These are phyloP conservation scores for Oidiodendron maius DNA, from an alignment of 495 filamentous ascomycete genomes.

Conservation along the genomic window DNA sequence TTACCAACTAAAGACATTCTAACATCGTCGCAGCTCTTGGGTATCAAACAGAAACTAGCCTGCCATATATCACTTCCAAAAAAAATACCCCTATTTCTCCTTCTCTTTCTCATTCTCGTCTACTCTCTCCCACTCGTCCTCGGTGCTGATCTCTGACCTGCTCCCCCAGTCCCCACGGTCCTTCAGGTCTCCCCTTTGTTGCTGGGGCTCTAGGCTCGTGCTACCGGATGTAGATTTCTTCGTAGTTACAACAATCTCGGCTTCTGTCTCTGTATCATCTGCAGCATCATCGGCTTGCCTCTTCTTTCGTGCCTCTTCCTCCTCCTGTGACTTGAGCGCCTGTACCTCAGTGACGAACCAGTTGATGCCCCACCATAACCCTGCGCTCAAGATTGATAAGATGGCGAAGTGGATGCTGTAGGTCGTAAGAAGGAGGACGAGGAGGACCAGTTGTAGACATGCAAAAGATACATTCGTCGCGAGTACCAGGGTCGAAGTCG, in stretches of 20 bases:
- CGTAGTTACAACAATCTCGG: slow-evolving; percentile 46
- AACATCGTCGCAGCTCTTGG: background rate
- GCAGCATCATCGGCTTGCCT: slow-evolving; percentile 21
- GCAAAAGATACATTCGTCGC: slow-evolving; percentile 90
- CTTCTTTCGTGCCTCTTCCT: slow-evolving; percentile 44
- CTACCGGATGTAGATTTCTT: slow-evolving; percentile 10
- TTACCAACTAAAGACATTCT: background rate
- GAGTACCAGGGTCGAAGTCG: slow-evolving; percentile 79
- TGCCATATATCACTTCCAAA: background rate
- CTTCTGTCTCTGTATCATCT: slow-evolving; percentile 12
- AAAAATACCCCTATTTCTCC: too few species aligned
- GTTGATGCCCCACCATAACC: slow-evolving; percentile 89
- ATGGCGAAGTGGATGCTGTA: slow-evolving; percentile 83
- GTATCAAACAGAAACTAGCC: slow-evolving; percentile 8
- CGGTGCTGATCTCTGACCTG: slow-evolving; percentile 41
- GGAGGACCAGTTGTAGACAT: slow-evolving; percentile 71
- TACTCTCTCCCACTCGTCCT: slow-evolving; percentile 56
- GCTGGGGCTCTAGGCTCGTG: slow-evolving; percentile 18
- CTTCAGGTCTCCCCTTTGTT: slow-evolving; percentile 12
- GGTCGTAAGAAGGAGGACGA: slow-evolving; percentile 71
- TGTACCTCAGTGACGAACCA: slow-evolving; percentile 88
- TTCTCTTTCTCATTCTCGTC: slow-evolving; percentile 52
- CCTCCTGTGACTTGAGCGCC: slow-evolving; percentile 55
- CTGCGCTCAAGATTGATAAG: slow-evolving; percentile 68
- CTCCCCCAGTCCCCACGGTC: slow-evolving; percentile 11